Evolutionary conservation across 2,329 filamentous ascomycete species (phyloP).

Genomic region (Ceratocystiopsis sp.): DNA sequence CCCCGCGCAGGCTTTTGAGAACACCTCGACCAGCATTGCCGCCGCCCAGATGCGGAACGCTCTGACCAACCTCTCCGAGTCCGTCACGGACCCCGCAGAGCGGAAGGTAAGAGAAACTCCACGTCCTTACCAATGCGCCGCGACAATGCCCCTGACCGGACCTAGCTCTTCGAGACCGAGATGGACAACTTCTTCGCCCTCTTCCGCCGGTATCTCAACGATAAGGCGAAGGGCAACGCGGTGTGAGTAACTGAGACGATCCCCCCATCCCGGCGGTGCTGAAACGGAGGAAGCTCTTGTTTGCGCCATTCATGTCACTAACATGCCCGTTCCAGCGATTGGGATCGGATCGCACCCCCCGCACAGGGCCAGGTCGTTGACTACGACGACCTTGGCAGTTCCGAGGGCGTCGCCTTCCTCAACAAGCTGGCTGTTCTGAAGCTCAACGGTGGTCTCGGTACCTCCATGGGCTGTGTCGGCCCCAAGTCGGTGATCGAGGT

Average conservation of each 20-base stretch:
- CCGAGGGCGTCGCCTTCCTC: constrained; percentile 82
- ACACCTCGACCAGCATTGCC: constrained; percentile 94
- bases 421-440: constrained; percentile 97
- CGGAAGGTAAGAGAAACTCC: constrained; percentile 49
- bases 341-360: constrained; percentile 90
- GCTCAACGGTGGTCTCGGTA: constrained; percentile 97
- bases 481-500: constrained; percentile 99
- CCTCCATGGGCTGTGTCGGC: constrained; percentile 97
- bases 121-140: no score
- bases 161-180: constrained; percentile 85
- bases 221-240: constrained; percentile 94
- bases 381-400: constrained; percentile 79
- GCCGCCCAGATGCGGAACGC: constrained; percentile 98
- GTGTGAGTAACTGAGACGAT: constrained; percentile 34
- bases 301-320: constrained; percentile 2
- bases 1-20: constrained; percentile 72
- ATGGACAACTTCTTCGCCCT: constrained; percentile 99
- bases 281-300: no score
- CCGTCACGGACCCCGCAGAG: constrained; percentile 62
- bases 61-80: constrained; percentile 81
- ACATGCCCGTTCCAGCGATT: constrained; percentile 44
- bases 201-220: constrained; percentile 94
- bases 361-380: constrained; percentile 87
- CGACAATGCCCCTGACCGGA: no score
- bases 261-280: background rate